These are phyloP conservation scores for Ganoderma meredithae DNA, from an alignment of 1,284 basidiomycete species.

Conservation along the genomic window DNA sequence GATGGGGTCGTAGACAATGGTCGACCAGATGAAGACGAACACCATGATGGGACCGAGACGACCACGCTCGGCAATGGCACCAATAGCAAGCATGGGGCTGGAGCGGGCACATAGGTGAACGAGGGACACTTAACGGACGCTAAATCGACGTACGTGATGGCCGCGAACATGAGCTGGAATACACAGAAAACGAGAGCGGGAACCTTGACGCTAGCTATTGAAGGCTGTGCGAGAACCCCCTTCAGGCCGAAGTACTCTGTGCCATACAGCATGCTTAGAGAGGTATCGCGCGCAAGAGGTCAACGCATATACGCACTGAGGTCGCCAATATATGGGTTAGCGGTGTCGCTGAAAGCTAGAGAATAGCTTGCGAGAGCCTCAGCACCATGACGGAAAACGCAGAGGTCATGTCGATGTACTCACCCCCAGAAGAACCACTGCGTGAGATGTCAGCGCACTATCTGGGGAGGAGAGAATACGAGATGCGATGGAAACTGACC, in stretches of 20 bases:
- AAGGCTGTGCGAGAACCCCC: slow-evolving; percentile 80
- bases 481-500: slow-evolving; percentile 35
- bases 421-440: slow-evolving; percentile 60
- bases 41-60: slow-evolving; percentile 88
- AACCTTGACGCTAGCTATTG: slow-evolving; percentile 74
- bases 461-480: background rate
- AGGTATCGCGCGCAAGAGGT: background rate
- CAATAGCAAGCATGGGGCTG: slow-evolving; percentile 85
- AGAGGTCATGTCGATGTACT: slow-evolving; percentile 14
- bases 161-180: slow-evolving; percentile 92
- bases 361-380: slow-evolving; percentile 44
- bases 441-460: background rate
- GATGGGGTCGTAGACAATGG: slow-evolving; percentile 93
- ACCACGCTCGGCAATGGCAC: slow-evolving; percentile 92
- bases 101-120: background rate
- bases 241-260: slow-evolving; percentile 85
- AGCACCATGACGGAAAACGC: background rate
- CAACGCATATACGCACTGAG: slow-evolving; percentile 36
- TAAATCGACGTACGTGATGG: slow-evolving; percentile 64
- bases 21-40: slow-evolving; percentile 93
- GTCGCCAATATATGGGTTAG: slow-evolving; percentile 52
- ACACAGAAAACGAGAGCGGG: slow-evolving; percentile 89
- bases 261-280: background rate
- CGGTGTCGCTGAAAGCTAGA: slow-evolving; percentile 57
- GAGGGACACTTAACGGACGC: background rate